Evolutionary conservation across 345 rosid genomes (phyloP).

Genomic region (Anastatica hierochuntica): DNA sequence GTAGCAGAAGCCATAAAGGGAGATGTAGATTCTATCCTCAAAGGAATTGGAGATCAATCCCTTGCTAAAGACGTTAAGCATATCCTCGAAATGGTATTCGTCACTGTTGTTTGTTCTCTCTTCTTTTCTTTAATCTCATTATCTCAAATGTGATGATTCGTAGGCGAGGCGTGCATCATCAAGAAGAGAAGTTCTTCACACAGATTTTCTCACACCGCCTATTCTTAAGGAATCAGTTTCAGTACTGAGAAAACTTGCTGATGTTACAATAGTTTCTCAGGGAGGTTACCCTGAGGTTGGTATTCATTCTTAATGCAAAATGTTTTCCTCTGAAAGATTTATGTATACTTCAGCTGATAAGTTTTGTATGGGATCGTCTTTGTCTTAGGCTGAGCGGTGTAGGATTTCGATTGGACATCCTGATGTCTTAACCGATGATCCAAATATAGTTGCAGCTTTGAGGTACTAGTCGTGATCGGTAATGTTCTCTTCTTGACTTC

Average conservation of each 20-base stretch:
- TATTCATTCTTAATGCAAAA: background rate
- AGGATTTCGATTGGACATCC: conserved; percentile 77
- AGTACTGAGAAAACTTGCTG: conserved; percentile 51
- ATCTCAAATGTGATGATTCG: background rate
- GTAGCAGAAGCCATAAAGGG: conserved; percentile 57
- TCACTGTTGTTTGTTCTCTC: background rate
- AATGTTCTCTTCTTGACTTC: conserved; percentile 5
- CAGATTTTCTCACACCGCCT: conserved; percentile 87
- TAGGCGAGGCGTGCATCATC: conserved; percentile 67
- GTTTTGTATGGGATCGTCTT: conserved; percentile 10
- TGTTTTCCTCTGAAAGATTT: background rate
- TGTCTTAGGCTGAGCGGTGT: conserved; percentile 77
- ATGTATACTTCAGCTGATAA: conserved; percentile 3
- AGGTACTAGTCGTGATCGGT: conserved; percentile 34
- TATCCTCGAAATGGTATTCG: conserved; percentile 59
- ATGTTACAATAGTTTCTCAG: conserved; percentile 54
- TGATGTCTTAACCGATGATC: conserved; percentile 47
- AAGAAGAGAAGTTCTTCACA: conserved; percentile 58
- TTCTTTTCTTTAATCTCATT: background rate
- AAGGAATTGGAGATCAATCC: conserved; percentile 49
- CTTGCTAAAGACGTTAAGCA: conserved; percentile 60
- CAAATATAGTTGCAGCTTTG: conserved; percentile 64
- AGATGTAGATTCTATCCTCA: conserved; percentile 44
- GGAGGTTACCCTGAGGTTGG: conserved; percentile 91
- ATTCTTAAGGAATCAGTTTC: conserved; percentile 56